Evolutionary conservation across 495 filamentous ascomycete species (phyloP).

Genomic region (Glarea lozoyensis): DNA sequence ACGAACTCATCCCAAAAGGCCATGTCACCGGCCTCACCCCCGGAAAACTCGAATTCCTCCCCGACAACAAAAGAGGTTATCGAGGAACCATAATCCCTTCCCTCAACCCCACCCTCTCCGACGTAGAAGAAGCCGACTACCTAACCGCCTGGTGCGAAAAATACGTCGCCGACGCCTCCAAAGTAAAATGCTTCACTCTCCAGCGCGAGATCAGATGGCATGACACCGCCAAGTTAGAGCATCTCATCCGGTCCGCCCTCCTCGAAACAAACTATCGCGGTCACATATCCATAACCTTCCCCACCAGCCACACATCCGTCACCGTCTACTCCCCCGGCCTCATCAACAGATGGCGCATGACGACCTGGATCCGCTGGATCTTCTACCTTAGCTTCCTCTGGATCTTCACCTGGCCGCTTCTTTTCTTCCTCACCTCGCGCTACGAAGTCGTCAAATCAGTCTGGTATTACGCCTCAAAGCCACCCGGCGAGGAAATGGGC

Average conservation of each 20-base stretch:
- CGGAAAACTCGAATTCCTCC: conserved; percentile 3
- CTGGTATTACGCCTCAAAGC: conserved; percentile 32
- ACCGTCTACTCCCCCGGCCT: conserved; percentile 45
- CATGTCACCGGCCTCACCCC: not conserved
- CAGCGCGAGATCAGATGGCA: conserved; percentile 40
- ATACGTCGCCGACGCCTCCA: conserved; percentile 39
- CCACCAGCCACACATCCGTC: conserved; percentile 35
- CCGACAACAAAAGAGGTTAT: conserved; percentile 14
- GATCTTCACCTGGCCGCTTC: conserved; percentile 53
- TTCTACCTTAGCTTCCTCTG: conserved; percentile 39
- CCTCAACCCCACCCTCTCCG: conserved; percentile 8
- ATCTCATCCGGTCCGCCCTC: conserved; percentile 37
- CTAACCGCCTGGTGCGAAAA: conserved; percentile 47
- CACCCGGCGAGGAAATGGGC: not conserved
- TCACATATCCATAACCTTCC: conserved; percentile 39
- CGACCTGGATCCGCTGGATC: conserved; percentile 5
- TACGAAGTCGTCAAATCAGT: conserved; percentile 47
- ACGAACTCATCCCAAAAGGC: conserved; percentile 27
- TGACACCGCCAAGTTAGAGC: conserved; percentile 34
- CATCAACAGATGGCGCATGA: conserved; percentile 49
- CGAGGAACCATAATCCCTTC: conserved; percentile 11
- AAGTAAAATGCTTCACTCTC: conserved; percentile 42
- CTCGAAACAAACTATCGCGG: conserved; percentile 53
- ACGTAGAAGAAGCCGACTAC: conserved; percentile 18
- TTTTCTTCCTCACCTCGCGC: conserved; percentile 52